These are phyloP conservation scores for Pouteria glomerata DNA, from an alignment of 148 eudicot species.

Conservation along the genomic window DNA sequence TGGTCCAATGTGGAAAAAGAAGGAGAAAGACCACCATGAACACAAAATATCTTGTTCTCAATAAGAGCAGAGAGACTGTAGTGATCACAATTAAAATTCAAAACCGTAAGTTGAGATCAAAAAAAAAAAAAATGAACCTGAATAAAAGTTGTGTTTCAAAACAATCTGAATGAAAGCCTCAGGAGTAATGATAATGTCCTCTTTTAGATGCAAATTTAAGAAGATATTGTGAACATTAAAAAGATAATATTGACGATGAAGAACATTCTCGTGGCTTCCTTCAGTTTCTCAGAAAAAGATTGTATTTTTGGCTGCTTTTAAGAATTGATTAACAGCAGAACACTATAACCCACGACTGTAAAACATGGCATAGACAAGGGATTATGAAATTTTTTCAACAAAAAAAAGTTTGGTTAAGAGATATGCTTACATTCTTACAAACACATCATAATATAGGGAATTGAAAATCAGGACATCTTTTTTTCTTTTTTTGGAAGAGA, in stretches of 20 bases:
- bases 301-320: neutral
- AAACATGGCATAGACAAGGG: no score
- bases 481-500: no score
- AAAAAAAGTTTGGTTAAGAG: no score
- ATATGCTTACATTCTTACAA: no score
- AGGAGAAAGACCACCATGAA: conserved; percentile 97
- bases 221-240: neutral
- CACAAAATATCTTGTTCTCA: conserved; percentile 87
- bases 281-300: neutral
- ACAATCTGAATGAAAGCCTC: conserved; percentile 1
- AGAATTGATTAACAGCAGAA: neutral
- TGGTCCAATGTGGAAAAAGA: conserved; percentile 72
- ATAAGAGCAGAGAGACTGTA: conserved; percentile 94
- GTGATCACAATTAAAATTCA: neutral
- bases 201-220: neutral
- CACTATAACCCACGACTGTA: no score
- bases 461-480: neutral
- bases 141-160: neutral
- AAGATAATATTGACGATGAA: no score
- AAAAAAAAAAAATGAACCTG: neutral
- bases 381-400: no score
- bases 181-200: conserved; percentile 6
- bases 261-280: neutral
- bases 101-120: neutral
- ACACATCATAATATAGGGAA: no score